phyloP scores from a whole-genome alignment of 805 yeast genomes.

The Clavispora asparagi region DNA sequence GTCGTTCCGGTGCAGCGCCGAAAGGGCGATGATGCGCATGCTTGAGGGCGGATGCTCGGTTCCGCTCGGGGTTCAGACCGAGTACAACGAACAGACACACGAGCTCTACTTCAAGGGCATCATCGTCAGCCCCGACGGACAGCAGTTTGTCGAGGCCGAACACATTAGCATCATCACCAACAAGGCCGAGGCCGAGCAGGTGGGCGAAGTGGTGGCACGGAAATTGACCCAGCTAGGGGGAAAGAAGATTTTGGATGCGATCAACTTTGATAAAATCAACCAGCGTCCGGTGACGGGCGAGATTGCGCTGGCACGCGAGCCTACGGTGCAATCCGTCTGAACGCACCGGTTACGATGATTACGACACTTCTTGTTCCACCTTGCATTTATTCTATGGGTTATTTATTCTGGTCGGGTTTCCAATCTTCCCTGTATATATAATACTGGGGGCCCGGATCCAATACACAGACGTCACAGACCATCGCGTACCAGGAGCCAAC shows the following conservation, averaged over 20 bases:
- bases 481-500: no score
- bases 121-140: conserved; percentile 84
- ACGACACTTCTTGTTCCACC: neutral
- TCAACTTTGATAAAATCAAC: conserved; percentile 64
- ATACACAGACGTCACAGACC: neutral
- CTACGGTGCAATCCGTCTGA: neutral
- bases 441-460: neutral
- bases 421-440: neutral
- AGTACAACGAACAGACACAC: conserved; percentile 40
- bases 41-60: conserved; percentile 98
- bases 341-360: neutral
- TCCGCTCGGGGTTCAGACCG: conserved; percentile 86
- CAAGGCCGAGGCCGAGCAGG: conserved; percentile 57
- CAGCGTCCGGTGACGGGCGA: conserved; percentile 21
- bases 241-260: conserved; percentile 70
- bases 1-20: conserved; percentile 77
- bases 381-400: neutral
- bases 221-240: conserved; percentile 73
- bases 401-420: neutral
- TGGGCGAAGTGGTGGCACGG: conserved; percentile 69
- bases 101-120: conserved; percentile 56
- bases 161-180: conserved; percentile 33
- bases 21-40: conserved; percentile 78
- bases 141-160: conserved; percentile 56
- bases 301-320: neutral